These are phyloP conservation scores for Colletotrichum lindemuthianum DNA, from an alignment of 2,329 filamentous ascomycete species.

Conservation along the genomic window DNA sequence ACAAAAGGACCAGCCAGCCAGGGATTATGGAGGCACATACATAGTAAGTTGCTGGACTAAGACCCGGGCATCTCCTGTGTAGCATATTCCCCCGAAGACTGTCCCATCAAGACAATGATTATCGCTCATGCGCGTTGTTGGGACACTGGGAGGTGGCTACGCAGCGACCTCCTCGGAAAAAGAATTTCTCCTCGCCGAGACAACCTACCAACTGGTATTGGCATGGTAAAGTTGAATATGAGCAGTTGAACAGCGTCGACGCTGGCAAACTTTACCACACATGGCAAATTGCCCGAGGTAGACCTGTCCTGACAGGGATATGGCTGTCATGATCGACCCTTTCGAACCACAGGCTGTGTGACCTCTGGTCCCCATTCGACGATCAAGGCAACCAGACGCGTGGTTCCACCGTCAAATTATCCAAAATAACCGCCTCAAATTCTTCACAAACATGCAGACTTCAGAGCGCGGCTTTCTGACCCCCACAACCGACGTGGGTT, in stretches of 20 bases:
- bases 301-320: not conserved
- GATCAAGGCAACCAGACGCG: too few species aligned
- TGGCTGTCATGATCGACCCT: too few species aligned
- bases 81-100: too few species aligned
- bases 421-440: not conserved
- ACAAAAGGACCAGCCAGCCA: too few species aligned
- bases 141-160: too few species aligned
- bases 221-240: not conserved
- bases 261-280: constrained; percentile 17
- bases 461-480: constrained; percentile 5
- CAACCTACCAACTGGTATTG: constrained; percentile 13
- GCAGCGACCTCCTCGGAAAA: not conserved
- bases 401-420: constrained; percentile 3
- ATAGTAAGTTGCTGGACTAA: too few species aligned
- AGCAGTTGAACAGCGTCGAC: not conserved
- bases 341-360: too few species aligned
- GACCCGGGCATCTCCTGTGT: too few species aligned
- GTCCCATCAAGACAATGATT: too few species aligned
- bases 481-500: not conserved
- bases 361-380: too few species aligned
- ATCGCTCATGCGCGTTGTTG: too few species aligned
- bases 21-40: too few species aligned
- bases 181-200: not conserved
- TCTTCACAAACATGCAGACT: not conserved
- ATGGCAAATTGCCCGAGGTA: constrained; percentile 20